Percentiles rank a stretch among this genome's conserved stretches.
phyloP scores from a whole-genome alignment of 2,329 filamentous ascomycete species.

The Fusarium temperatum region DNA sequence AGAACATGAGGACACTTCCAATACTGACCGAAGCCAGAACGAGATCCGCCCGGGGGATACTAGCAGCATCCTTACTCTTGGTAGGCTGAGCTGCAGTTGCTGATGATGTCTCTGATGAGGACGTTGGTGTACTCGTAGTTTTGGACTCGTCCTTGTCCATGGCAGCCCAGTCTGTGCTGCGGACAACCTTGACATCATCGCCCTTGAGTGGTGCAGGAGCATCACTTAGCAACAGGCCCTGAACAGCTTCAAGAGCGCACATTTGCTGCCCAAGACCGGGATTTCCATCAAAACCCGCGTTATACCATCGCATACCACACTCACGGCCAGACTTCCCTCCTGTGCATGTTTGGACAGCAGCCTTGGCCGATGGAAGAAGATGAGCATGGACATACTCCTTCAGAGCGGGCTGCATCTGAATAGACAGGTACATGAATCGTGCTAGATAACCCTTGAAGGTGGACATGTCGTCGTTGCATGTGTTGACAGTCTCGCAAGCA shows the following conservation, averaged over 20 bases:
- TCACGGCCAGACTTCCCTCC: conserved; percentile 61
- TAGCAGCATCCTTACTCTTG: conserved; percentile 34
- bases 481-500: conserved; percentile 67
- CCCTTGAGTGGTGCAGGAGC: conserved; percentile 57
- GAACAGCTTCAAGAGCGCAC: conserved; percentile 70
- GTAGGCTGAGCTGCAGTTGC: conserved; percentile 22
- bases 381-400: conserved; percentile 56
- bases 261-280: conserved; percentile 70
- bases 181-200: conserved; percentile 58
- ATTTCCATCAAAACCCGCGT: conserved; percentile 63
- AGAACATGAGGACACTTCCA: conserved; percentile 28
- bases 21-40: conserved; percentile 34
- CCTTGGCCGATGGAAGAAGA: conserved; percentile 62
- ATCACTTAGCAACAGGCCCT: conserved; percentile 62
- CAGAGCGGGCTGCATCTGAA: conserved; percentile 65
- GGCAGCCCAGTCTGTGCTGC: conserved; percentile 40
- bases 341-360: conserved; percentile 65
- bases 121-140: conserved; percentile 22
- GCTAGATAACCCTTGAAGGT: conserved; percentile 75
- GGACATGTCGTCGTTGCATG: conserved; percentile 70
- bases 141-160: conserved; percentile 21
- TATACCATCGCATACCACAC: conserved; percentile 72
- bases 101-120: conserved; percentile 1
- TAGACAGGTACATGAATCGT: conserved; percentile 69
- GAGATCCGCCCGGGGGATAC: conserved; percentile 19